These are phyloP conservation scores for Ascomycota sp. DNA, from an alignment of 2,329 filamentous ascomycete species.

Conservation along the genomic window DNA sequence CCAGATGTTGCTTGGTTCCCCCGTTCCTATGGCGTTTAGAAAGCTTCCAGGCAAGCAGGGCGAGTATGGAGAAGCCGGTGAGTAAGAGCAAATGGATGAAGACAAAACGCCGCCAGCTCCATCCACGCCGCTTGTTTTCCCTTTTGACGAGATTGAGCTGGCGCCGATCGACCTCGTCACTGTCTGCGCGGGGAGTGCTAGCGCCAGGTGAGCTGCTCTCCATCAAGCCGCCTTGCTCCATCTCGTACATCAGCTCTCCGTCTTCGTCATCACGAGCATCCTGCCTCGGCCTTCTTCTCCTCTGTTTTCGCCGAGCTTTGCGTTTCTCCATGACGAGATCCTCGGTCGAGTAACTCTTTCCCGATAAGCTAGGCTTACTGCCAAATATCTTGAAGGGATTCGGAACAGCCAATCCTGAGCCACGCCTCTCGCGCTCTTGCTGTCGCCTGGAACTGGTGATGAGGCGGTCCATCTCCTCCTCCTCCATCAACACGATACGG, in stretches of 20 bases:
- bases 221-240: conserved; percentile 59
- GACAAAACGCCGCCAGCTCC: conserved; percentile 30
- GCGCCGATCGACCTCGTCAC: conserved; percentile 33
- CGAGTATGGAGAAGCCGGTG: conserved; percentile 31
- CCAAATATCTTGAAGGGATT: conserved; percentile 26
- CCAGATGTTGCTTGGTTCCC: conserved; percentile 11
- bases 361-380: conserved; percentile 14
- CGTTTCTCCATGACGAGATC: conserved; percentile 28
- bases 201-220: conserved; percentile 42
- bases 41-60: conserved; percentile 35
- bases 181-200: conserved; percentile 36
- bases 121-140: conserved; percentile 24
- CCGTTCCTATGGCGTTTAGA: conserved; percentile 21
- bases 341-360: conserved; percentile 20
- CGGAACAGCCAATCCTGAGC: conserved; percentile 25
- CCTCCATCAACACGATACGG: conserved; percentile 47
- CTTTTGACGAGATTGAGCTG: conserved; percentile 25
- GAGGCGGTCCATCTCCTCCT: conserved; percentile 45
- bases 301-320: conserved; percentile 24
- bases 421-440: conserved; percentile 26
- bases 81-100: conserved; percentile 29
- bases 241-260: conserved; percentile 64
- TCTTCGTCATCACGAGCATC: conserved; percentile 41
- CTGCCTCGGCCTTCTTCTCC: conserved; percentile 28
- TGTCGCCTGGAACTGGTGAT: conserved; percentile 29